Conservation (phyloP, 805 yeast genomes). For the Schizosaccharomyces pombe region DNA sequence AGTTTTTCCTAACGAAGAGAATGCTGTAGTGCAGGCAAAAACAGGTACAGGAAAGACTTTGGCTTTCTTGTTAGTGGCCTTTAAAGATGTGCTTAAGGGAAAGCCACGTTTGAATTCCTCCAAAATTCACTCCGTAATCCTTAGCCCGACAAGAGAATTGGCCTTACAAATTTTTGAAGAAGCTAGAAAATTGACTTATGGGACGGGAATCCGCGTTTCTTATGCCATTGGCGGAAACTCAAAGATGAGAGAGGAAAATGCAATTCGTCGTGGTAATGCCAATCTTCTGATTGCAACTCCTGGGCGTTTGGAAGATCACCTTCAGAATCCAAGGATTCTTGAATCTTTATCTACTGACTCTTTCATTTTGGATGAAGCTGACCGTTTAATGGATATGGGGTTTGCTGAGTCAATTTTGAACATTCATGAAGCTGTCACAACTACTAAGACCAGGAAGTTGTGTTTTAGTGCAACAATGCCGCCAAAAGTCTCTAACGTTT, state of each 20-base stretch:
- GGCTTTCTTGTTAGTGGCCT: slow-evolving; percentile 61
- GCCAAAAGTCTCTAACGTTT: slow-evolving; percentile 57
- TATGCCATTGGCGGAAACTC: slow-evolving; percentile 95
- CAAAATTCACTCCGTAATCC: slow-evolving; percentile 56
- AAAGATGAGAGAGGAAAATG: slow-evolving; percentile 87
- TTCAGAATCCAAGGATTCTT: slow-evolving; percentile 62
- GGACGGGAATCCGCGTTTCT: slow-evolving; percentile 51
- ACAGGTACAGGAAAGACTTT: slow-evolving; percentile 94
- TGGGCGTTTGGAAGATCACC: slow-evolving; percentile 83
- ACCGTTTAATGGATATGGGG: slow-evolving; percentile 81
- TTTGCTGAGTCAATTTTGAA: slow-evolving; percentile 83
- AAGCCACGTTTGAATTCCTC: slow-evolving; percentile 24
- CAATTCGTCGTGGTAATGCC: slow-evolving; percentile 81
- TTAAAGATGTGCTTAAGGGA: slow-evolving; percentile 65
- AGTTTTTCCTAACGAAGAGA: background rate
- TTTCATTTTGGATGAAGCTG: slow-evolving; percentile 92
- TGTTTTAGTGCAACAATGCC: slow-evolving; percentile 77
- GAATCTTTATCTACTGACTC: slow-evolving; percentile 54
- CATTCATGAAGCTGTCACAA: slow-evolving; percentile 18
- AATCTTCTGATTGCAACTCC: slow-evolving; percentile 91
- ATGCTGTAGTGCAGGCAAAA: slow-evolving; percentile 43
- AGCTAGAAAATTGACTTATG: slow-evolving; percentile 14
- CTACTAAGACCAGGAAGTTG: slow-evolving; percentile 19
- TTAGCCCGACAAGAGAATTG: slow-evolving; percentile 83
- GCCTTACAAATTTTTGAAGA: slow-evolving; percentile 73